Conservation (phyloP, 2,329 filamentous ascomycete species). For the Ophiostoma triangulosporum region DNA sequence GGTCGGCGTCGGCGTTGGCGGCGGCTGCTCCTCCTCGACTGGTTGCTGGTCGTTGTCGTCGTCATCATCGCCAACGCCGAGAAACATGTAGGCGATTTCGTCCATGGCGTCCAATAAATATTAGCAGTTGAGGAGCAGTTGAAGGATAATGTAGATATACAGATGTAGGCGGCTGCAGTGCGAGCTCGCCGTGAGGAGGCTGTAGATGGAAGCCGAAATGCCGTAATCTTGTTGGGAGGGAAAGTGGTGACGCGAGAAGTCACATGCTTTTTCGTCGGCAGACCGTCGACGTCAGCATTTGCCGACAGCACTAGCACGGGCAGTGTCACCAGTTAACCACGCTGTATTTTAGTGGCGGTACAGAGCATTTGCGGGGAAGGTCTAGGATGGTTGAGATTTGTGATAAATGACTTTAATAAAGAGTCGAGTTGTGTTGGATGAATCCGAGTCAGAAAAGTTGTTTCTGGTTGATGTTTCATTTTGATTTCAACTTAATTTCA, state of each 20-base stretch:
- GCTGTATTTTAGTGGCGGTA: slow-evolving; percentile 4
- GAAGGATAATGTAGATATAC: not conserved
- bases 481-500: too few relatives aligned
- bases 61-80: slow-evolving; percentile 10
- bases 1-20: not conserved
- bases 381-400: too few relatives aligned
- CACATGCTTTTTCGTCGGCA: slow-evolving; percentile 6
- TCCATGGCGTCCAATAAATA: slow-evolving; percentile 9
- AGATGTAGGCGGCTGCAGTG: not conserved
- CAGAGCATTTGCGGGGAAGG: slow-evolving; percentile 4
- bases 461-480: too few relatives aligned
- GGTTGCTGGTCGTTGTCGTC: slow-evolving; percentile 3
- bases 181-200: not conserved
- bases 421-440: too few relatives aligned
- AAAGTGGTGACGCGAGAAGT: not conserved
- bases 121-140: not conserved
- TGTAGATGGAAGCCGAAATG: not conserved
- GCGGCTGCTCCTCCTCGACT: not conserved
- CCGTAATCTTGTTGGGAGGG: not conserved
- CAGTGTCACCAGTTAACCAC: not conserved
- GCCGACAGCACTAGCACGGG: slow-evolving; percentile 4
- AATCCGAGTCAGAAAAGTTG: too few relatives aligned
- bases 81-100: slow-evolving; percentile 14
- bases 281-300: slow-evolving; percentile 5
- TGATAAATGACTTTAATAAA: too few relatives aligned